These are phyloP conservation scores for Polytolypa hystricis DNA, from an alignment of 2,329 filamentous ascomycete genomes.

Conservation along the genomic window DNA sequence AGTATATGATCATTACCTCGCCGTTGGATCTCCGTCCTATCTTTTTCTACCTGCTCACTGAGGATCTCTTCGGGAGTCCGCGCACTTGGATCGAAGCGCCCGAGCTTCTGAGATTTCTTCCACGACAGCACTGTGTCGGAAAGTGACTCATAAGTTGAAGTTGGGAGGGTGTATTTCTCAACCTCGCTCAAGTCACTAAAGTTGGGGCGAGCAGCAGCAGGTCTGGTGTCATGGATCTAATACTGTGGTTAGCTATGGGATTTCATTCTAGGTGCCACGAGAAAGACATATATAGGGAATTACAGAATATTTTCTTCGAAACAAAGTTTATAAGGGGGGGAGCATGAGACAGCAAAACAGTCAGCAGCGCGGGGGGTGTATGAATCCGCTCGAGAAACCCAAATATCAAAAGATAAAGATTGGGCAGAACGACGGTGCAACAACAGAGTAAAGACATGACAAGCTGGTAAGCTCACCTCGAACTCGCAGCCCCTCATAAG, in stretches of 20 bases:
- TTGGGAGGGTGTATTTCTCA: conserved; percentile 83
- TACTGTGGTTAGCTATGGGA: conserved; percentile 8
- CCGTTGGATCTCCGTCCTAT: conserved; percentile 49
- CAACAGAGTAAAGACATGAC: too few relatives aligned
- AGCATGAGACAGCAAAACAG: neutral
- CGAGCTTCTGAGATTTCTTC: conserved; percentile 93
- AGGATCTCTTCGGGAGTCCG: conserved; percentile 63
- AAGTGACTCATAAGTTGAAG: conserved; percentile 73
- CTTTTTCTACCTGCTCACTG: conserved; percentile 52
- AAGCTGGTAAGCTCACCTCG: conserved; percentile 32
- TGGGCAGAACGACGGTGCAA: too few relatives aligned
- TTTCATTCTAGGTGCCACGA: too few relatives aligned
- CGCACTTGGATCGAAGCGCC: conserved; percentile 83
- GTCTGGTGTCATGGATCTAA: conserved; percentile 71
- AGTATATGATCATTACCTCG: conserved; percentile 45
- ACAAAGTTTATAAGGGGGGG: neutral
- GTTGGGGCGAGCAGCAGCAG: conserved; percentile 62
- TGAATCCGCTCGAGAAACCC: too few relatives aligned
- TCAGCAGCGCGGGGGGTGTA: too few relatives aligned
- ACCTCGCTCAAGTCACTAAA: conserved; percentile 71
- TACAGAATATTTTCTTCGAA: too few relatives aligned
- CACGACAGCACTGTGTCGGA: conserved; percentile 82
- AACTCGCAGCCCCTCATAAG: conserved; percentile 33
- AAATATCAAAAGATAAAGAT: too few relatives aligned
- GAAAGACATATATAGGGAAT: neutral